phyloP scores from a whole-genome alignment of 2,329 filamentous ascomycete genomes.

The Fusarium scirpi region DNA sequence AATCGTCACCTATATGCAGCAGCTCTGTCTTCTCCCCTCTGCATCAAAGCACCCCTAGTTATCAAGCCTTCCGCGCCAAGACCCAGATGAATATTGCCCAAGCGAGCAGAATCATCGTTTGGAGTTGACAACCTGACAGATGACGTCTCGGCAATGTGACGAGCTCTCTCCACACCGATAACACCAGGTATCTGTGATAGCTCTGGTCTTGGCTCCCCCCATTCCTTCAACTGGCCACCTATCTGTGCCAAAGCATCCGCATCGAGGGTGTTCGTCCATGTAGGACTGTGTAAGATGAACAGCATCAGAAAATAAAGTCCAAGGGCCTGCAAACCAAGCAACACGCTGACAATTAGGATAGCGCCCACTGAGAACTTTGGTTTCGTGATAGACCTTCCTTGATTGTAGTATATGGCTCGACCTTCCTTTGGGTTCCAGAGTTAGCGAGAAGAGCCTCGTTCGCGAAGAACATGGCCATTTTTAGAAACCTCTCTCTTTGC shows the following conservation, averaged over 20 bases:
- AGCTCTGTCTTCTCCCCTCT: not conserved
- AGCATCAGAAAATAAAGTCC: slow-evolving; percentile 2
- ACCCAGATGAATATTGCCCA: not conserved
- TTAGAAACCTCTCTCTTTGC: not conserved
- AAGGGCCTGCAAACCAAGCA: slow-evolving; percentile 16
- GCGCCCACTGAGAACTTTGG: slow-evolving; percentile 1
- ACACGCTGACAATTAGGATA: not conserved
- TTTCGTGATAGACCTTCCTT: slow-evolving; percentile 2
- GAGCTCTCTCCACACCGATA: not conserved
- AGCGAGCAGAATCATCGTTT: not conserved
- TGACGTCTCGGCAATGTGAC: not conserved
- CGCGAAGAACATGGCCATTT: slow-evolving; percentile 31
- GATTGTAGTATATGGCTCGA: not conserved
- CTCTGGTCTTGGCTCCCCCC: not conserved
- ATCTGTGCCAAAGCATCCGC: slow-evolving; percentile 21
- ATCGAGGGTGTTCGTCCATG: slow-evolving; percentile 25
- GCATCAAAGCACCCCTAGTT: not conserved
- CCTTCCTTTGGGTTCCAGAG: not conserved
- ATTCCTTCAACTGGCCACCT: slow-evolving; percentile 17
- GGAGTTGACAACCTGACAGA: not conserved
- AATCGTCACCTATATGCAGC: not conserved
- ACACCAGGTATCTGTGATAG: not conserved
- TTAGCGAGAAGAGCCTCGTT: slow-evolving; percentile 26
- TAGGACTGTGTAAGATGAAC: slow-evolving; percentile 14
- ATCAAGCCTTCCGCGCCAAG: slow-evolving; percentile 5